Evolutionary conservation across 2,329 filamentous ascomycete genomes (phyloP), one percentile per base, ranked within the genome.

Genomic region (Xylariaceae sp.): DNA sequence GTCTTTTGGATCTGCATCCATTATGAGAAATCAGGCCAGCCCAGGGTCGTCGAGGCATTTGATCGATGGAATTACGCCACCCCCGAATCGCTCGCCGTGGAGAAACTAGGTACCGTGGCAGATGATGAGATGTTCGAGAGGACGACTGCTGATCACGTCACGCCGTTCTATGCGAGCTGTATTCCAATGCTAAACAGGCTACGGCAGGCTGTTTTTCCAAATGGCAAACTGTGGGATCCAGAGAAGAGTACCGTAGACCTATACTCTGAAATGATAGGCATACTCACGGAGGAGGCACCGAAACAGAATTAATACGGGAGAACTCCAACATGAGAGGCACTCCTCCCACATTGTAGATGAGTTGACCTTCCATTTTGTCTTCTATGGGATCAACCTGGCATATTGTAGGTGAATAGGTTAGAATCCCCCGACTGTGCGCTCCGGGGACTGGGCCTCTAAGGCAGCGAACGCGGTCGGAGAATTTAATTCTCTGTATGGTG

Each of bases 1-100:
- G 64, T 66, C 48, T 59, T 69, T 0, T 68, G 67, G 67, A 18
- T 48, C n/a, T 48, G 45, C 45, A 18, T 48, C n/a, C 45, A 18
- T 18, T 48, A 17, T 15, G 5, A 17, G 2, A 9, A 9, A 48
- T 8, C 45, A 9, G 45, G 45, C 45, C 7, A 17, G 7, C 13
- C 6, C 45, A 17, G n/a, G n/a, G 3, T 9, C 8, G 7, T 5
- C 7, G 7, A 9, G 4, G 4, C 3, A 4, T 48, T 17, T 48
- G 45, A 48, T 15, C n/a, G 9, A n/a, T 48, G 45, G 45, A 48
- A 48, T 48, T 48, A 17, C 5, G 1, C 8, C 5, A 2, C 3
- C n/a, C n/a, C 11, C 37, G 8, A 9, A 42, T 3, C 9, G 17
- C 37, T 42, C 37, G 37, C 37, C 8, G 8, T 13, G 2, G 11